Evolutionary conservation across 306 rosid genomes (phyloP), one percentile per base, ranked within the genome.

Genomic region (Cucurbita argyrosperma): DNA sequence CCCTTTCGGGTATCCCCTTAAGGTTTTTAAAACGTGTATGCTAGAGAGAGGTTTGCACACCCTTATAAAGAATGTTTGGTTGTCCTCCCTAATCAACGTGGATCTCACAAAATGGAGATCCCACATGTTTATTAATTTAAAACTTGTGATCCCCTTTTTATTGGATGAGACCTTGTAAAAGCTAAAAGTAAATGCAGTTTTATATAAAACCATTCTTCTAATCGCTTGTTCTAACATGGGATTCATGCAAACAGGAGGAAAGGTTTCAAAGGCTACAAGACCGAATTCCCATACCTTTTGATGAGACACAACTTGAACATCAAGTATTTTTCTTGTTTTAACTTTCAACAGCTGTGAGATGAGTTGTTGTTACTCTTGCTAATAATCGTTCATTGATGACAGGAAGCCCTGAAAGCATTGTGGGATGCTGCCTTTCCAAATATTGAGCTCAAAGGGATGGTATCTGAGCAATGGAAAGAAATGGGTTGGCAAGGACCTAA

Each of bases 401-500:
- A 94, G 99, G 99, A 91, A 82, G 82, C 92, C 47, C 81, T 94
- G 54, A 84, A 86, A 84, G 81, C 92, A 43, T 73, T 94, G 78
- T 94, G 97, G 99, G 45, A 68, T 30, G 86, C 90, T 79, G 83
- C 99, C 77, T 94, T 84, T 81, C 99, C 99, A 64, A 69, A 91
- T 79, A 82, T 87, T 72, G 62, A 86, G 80, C 83, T 94, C 54
- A 81, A 60, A 49, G 90, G 95, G 53, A 69, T 91, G 85, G 84
- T 94, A 74, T 91, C 99, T 42, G 96, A 87, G 60, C 99, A 94
- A 80, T 91, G 97, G 99, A 94, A 94, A 84, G 97, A 91, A 54
- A 87, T 94, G 99, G 99, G 99, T 37, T 94, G 99, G 99, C 99
- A 94, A 85, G 99, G 99, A 77, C 74, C 91, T 76, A 94, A 94